phyloP scores from a whole-genome alignment of 768 basidiomycete genomes.

The Mycena metata region DNA sequence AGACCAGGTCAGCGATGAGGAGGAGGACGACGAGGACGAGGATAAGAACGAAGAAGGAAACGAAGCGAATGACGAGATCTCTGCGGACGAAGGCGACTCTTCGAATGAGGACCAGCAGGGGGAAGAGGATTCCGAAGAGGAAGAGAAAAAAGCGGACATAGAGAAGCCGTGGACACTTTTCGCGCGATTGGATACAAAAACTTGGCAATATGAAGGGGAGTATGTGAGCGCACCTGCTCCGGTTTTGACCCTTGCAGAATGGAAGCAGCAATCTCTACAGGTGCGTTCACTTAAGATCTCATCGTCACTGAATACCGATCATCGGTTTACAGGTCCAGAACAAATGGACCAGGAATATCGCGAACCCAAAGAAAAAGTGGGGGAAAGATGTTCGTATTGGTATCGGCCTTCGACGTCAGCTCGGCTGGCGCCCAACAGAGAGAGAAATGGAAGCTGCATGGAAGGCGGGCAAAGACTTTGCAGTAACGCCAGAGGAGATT shows the following conservation, averaged over 20 bases:
- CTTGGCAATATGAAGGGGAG: conserved; percentile 50
- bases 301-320: neutral
- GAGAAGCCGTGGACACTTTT: no score
- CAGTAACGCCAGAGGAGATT: conserved; percentile 26
- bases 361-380: neutral
- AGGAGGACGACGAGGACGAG: neutral
- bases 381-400: conserved; percentile 16
- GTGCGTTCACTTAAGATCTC: neutral
- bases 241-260: conserved; percentile 45
- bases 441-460: neutral
- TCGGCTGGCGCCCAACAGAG: conserved; percentile 20
- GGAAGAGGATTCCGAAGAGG: no score
- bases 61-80: no score
- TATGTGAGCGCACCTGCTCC: conserved; percentile 37
- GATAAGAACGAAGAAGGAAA: neutral
- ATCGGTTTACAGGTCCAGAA: conserved; percentile 15
- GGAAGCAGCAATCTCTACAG: conserved; percentile 33
- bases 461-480: neutral
- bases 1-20: no score
- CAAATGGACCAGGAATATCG: conserved; percentile 9
- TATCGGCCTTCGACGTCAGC: conserved; percentile 3
- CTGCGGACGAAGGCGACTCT: no score
- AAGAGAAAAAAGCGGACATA: no score
- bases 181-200: conserved; percentile 28
- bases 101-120: no score